Evolutionary conservation across 1,284 basidiomycete genomes (phyloP).

Genomic region (Naganishia liquefaciens): DNA sequence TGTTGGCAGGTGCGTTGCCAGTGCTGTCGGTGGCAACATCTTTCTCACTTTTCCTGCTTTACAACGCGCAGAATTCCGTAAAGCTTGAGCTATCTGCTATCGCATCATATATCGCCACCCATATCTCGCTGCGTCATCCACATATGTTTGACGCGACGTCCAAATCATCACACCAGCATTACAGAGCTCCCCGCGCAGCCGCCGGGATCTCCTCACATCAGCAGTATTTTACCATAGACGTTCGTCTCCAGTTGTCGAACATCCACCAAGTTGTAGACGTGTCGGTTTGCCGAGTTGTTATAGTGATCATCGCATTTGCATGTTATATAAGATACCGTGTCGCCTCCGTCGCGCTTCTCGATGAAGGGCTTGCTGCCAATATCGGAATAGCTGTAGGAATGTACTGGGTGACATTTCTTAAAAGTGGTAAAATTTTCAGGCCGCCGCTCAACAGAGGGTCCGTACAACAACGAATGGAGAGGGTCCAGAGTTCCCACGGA

Average conservation of each 20-base stretch:
- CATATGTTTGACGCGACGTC: too few relatives aligned
- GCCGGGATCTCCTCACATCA: conserved; percentile 14
- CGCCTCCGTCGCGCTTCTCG: too few relatives aligned
- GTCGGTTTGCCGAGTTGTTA: conserved; percentile 20
- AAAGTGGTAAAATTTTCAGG: too few relatives aligned
- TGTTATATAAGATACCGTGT: background rate
- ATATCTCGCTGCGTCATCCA: too few relatives aligned
- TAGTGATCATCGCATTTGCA: conserved; percentile 18
- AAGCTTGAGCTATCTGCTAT: background rate
- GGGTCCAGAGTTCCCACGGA: too few relatives aligned
- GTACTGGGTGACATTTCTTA: too few relatives aligned
- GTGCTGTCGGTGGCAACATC: too few relatives aligned
- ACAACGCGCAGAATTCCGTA: conserved; percentile 9
- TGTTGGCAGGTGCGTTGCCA: conserved; percentile 59
- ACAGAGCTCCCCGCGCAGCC: background rate
- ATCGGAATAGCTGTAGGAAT: too few relatives aligned
- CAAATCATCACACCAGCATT: conserved; percentile 15
- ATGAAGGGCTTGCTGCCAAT: too few relatives aligned
- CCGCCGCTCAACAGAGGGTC: too few relatives aligned
- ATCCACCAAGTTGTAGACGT: conserved; percentile 22
- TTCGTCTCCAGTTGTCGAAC: conserved; percentile 7
- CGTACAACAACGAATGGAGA: too few relatives aligned
- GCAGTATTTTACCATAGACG: conserved; percentile 27
- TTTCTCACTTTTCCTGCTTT: background rate
- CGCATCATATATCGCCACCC: too few relatives aligned